These are phyloP conservation scores for Lithohypha guttulata DNA, from an alignment of 2,329 filamentous ascomycete species.

Conservation along the genomic window DNA sequence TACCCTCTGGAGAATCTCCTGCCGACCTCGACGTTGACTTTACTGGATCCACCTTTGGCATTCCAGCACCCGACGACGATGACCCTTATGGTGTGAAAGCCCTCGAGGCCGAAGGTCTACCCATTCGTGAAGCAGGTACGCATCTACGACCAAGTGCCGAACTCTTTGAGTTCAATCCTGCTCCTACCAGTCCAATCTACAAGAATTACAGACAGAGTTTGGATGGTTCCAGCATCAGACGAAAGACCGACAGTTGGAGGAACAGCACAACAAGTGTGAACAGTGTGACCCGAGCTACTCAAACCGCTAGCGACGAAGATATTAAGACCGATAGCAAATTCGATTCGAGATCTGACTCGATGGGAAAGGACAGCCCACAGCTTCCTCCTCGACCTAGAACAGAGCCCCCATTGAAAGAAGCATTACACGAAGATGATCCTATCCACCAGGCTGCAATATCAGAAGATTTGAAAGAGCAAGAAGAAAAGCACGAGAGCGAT, in stretches of 20 bases:
- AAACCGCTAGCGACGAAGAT: conserved; percentile 51
- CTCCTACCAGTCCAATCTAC: conserved; percentile 59
- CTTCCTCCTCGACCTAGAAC: conserved; percentile 29
- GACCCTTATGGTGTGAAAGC: conserved; percentile 88
- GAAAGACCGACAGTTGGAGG: conserved; percentile 47
- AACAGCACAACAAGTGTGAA: conserved; percentile 48
- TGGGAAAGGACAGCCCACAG: conserved; percentile 30
- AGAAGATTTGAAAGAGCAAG: conserved; percentile 15
- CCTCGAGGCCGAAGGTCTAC: conserved; percentile 78
- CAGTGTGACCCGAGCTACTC: conserved; percentile 52
- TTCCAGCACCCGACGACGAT: conserved; percentile 69
- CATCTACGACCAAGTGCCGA: conserved; percentile 62
- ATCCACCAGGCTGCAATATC: neutral
- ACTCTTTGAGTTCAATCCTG: conserved; percentile 71
- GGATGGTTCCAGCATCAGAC: conserved; percentile 59
- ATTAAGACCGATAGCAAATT: conserved; percentile 25
- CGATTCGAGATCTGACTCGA: conserved; percentile 42
- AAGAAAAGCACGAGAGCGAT: conserved; percentile 9
- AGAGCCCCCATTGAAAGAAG: conserved; percentile 32
- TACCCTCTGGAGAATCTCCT: conserved; percentile 61
- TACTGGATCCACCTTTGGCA: conserved; percentile 52
- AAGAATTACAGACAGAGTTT: conserved; percentile 56
- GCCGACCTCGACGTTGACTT: conserved; percentile 55
- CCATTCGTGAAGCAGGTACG: conserved; percentile 82
- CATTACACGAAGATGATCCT: conserved; percentile 28